Base-by-base conservation (phyloP, 1,284 basidiomycete genomes). In the Polyporus tsugae region DNA sequence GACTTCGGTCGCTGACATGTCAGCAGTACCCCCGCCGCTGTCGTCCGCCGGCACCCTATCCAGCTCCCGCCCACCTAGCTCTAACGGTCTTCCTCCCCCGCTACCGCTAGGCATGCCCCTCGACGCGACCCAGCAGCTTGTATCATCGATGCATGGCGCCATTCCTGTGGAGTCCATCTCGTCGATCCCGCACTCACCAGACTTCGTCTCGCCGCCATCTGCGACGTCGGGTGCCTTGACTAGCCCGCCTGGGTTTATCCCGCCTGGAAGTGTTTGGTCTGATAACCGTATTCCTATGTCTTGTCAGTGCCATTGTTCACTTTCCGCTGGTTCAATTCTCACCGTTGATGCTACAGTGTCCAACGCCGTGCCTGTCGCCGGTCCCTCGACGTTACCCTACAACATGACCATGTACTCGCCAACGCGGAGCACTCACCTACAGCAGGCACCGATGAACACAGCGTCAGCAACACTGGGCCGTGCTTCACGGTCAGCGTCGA, bases 401-500 rank as follows among this genome's bases (percentile, higher is more conserved):
- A 62, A 64, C 49, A 46, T 63, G n/a, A 55, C 67, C 49, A 41
- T 75, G 63, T 71, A 68, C 65, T 73, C 73, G 33, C 75, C 72
- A 49, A 72, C 72, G 15, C 64, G 70, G 57, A 64, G 58, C 44
- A 68, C 71, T 52, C 68, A 75, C 62, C 52, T 73, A n/a, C 71
- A 72, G 55, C 74, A 74, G 57, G 68, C 70, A 17, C 68, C 70
- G 19, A 19, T 73, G 66, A 72, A 74, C 15, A 71, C 63, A 52
- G 66, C 73, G 38, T 69, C 72, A 82, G 63, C 84, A 82, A 74
- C 83, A 84, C 72, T 83, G 83, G 74, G 74, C 10, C 84, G 90
- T 65, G 84, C 88, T 78, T 88, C 88, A 57, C 86, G 90, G 61
- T 91, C 91, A 33, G 86, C 88, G 44, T 91, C 91, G 15, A 82